phyloP scores from a whole-genome alignment of 768 basidiomycete species.

The Tremella mesenterica region DNA sequence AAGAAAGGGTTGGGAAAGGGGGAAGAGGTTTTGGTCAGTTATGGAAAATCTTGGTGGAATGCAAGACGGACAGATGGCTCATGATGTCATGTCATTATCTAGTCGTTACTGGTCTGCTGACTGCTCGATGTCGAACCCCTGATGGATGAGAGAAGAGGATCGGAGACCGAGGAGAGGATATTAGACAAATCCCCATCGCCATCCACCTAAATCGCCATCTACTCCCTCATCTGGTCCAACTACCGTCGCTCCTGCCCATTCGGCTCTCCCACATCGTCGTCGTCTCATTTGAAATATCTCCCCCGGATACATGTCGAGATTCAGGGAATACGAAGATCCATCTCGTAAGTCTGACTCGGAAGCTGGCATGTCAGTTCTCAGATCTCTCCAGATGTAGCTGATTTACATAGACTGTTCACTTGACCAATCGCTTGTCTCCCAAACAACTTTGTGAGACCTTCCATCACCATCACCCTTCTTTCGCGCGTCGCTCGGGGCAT shows the following conservation, averaged over 20 bases:
- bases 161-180: neutral
- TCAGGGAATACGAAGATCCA: neutral
- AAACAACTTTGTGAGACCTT: constrained; percentile 21
- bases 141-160: constrained; percentile 4
- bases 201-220: constrained; percentile 16
- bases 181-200: constrained; percentile 15
- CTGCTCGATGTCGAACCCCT: too few species aligned
- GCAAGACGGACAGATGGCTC: too few species aligned
- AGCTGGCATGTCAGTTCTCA: neutral
- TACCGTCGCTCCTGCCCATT: constrained; percentile 13
- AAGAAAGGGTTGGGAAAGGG: constrained; percentile 59
- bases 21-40: constrained; percentile 76
- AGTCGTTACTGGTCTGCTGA: too few species aligned
- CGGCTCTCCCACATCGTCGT: constrained; percentile 11
- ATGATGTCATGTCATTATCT: too few species aligned
- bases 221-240: constrained; percentile 4
- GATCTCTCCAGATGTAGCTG: neutral
- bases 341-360: neutral
- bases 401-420: constrained; percentile 9
- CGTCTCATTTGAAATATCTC: neutral
- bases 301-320: neutral
- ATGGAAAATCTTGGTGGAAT: constrained; percentile 80
- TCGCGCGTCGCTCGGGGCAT: constrained; percentile 15
- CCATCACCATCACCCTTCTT: constrained; percentile 14
- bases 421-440: constrained; percentile 16